A percentile compares a stretch with the other conserved stretches of the same genome.
Evolutionary conservation across 164 flowering plant genomes (phyloP).

Genomic region (Vitis riparia): DNA sequence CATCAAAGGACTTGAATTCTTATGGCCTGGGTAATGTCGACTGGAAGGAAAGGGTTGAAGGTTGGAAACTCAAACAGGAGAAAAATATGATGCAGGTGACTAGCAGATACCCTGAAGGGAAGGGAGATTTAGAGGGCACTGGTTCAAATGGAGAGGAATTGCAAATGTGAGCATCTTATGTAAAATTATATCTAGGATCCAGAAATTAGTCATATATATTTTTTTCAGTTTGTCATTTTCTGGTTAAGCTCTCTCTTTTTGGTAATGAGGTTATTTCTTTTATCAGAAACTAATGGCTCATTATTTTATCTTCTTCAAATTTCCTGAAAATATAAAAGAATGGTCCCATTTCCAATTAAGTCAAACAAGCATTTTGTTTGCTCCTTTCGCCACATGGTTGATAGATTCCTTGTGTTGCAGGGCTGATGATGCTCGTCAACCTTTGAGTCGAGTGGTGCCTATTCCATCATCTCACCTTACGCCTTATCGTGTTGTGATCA

Average conservation of each 20-base stretch:
- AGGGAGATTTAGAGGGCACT: conserved; percentile 91
- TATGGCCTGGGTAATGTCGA: conserved; percentile 98
- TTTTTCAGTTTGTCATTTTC: no score
- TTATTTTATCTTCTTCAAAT: no score
- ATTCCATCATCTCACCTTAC: conserved; percentile 80
- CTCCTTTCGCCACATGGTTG: not conserved
- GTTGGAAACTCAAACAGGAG: conserved; percentile 97
- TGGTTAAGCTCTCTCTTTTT: no score
- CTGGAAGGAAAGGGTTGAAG: conserved; percentile 98
- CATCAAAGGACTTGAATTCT: conserved; percentile 89
- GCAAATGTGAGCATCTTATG: conserved; percentile 64
- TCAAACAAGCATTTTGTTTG: not conserved
- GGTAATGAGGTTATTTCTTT: no score
- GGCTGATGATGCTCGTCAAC: conserved; percentile 89
- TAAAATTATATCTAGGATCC: no score
- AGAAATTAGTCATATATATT: no score
- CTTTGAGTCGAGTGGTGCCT: conserved; percentile 86
- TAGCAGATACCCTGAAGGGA: conserved; percentile 70
- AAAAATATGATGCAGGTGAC: conserved; percentile 74
- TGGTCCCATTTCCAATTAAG: no score
- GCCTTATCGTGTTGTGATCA: conserved; percentile 92
- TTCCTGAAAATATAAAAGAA: no score
- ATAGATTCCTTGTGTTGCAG: conserved; percentile 37
- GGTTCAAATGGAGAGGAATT: conserved; percentile 98
- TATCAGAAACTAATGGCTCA: no score